Evolutionary conservation across 164 flowering plant genomes (phyloP), one percentile per base, ranked within the genome.

Genomic region (Sextonia rubra): DNA sequence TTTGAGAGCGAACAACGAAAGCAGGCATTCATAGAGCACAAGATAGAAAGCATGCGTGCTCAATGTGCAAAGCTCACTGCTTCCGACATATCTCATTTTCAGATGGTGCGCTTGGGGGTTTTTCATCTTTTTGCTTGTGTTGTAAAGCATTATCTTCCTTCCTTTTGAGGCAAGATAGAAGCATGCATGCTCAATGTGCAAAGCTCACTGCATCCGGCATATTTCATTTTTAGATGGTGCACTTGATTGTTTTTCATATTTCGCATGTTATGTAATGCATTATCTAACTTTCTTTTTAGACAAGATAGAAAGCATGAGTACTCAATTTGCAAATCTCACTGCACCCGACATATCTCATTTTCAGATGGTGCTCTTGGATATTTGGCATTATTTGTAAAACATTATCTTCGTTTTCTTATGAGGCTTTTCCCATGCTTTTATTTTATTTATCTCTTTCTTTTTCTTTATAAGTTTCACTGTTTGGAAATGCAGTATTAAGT

Each of bases 1-100:
- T 95, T 93, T 68, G 87, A 90, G 79, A 90, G 93, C 55, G 98
- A 95, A 86, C 91, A 89, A 65, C 86, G 90, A 49, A 95, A 87
- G 80, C 97, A 95, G 79, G 88, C 87, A 44, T 72, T 78, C 64
- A 89, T 89, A 25, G 84, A 77, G 73, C 88, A 86, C 74, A 95
- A 90, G 71, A 83, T 91, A 14, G 91, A 89, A 52, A 85, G 77
- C 65, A 86, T 95, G 93, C 88, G 85, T 49, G 80, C 79, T 65
- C 89, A 71, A 37, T 81, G 77, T 72, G 82, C 82, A 11, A 89
- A 89, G 80, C 94, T 95, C 52, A 78, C 93, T 0, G 69, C 83
- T 12, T 29, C 73, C 0, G 95, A 90, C 73, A 63, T 93, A 65
- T 76, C 89, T 73, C 90, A 86, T 68, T 84, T 82, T 83, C 92